A percentile compares a stretch with the other conserved stretches of the same genome.
These are phyloP conservation scores for Hygrocybe punicea DNA, from an alignment of 768 basidiomycete species.

Conservation along the genomic window DNA sequence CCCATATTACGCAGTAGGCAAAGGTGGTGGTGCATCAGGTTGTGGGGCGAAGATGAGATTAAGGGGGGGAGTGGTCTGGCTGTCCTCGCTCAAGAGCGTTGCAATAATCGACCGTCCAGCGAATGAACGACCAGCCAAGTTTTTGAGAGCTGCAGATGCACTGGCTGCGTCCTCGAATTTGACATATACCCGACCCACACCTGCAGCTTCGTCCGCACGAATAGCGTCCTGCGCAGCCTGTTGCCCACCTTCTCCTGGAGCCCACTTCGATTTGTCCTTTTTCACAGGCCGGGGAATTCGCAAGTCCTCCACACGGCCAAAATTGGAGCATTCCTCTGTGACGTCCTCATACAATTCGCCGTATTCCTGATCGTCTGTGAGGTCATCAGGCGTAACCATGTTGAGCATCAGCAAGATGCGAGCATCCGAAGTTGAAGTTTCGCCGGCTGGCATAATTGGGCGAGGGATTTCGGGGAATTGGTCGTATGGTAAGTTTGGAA, in stretches of 20 bases:
- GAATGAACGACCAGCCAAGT: constrained; percentile 85
- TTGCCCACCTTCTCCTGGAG: constrained; percentile 54
- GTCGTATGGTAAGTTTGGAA: constrained; percentile 71
- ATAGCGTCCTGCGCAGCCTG: constrained; percentile 64
- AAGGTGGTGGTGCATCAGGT: constrained; percentile 76
- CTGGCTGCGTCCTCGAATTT: constrained; percentile 64
- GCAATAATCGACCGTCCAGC: constrained; percentile 85
- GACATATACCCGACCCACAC: constrained; percentile 95
- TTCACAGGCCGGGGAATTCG: constrained; percentile 86
- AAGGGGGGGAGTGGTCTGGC: constrained; percentile 79
- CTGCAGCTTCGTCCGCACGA: constrained; percentile 80
- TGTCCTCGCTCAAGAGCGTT: constrained; percentile 77
- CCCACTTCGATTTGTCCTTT: constrained; percentile 81
- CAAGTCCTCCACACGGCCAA: constrained; percentile 78
- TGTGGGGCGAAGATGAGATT: constrained; percentile 81
- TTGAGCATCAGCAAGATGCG: constrained; percentile 96
- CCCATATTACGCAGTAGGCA: constrained; percentile 44
- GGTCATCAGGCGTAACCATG: constrained; percentile 95
- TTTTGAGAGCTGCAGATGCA: constrained; percentile 72
- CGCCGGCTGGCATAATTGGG: constrained; percentile 84
- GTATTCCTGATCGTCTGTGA: constrained; percentile 87
- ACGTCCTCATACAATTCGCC: constrained; percentile 93
- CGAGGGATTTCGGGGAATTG: constrained; percentile 80
- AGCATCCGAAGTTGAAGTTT: constrained; percentile 55
- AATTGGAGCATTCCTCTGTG: constrained; percentile 81